A percentile compares a stretch with the other conserved stretches of the same genome.
phyloP scores from a whole-genome alignment of 202 grass and related monocot species.

The Saccharum hybrid region DNA sequence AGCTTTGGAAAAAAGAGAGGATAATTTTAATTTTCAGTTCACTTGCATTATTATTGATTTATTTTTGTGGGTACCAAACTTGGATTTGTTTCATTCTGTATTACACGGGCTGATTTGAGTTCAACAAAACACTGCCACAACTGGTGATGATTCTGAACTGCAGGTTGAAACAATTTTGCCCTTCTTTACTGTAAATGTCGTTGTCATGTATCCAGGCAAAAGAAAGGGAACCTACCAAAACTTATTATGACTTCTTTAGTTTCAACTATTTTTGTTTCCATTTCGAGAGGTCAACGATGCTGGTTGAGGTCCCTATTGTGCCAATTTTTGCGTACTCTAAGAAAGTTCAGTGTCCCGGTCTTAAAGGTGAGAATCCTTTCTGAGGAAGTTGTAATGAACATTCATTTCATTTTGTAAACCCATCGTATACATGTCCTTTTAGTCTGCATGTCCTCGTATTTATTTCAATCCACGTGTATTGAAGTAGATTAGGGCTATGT shows the following conservation, averaged over 20 bases:
- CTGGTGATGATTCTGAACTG: not conserved
- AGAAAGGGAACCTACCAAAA: not conserved
- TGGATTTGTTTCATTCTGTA: conserved; percentile 34
- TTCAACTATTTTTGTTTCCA: not conserved
- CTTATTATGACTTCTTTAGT: not conserved
- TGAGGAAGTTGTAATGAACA: no score
- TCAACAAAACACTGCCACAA: not conserved
- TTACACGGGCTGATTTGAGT: conserved; percentile 38
- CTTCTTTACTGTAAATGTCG: not conserved
- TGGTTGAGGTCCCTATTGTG: not conserved
- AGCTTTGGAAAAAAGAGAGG: conserved; percentile 42
- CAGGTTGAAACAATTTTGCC: conserved; percentile 8
- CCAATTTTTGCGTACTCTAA: not conserved
- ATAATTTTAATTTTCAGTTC: conserved; percentile 29
- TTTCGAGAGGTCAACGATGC: not conserved
- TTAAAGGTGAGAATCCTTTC: not conserved
- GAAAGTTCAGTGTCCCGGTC: not conserved
- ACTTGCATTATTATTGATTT: conserved; percentile 63
- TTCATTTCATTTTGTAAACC: not conserved
- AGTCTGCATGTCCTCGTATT: no score
- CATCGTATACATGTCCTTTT: no score
- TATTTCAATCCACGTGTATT: no score
- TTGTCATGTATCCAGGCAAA: not conserved
- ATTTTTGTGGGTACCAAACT: conserved; percentile 52
- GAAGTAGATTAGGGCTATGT: no score